Conservation (phyloP, 192 early-diverging fungal species). For the Haplosporangium gracile region DNA sequence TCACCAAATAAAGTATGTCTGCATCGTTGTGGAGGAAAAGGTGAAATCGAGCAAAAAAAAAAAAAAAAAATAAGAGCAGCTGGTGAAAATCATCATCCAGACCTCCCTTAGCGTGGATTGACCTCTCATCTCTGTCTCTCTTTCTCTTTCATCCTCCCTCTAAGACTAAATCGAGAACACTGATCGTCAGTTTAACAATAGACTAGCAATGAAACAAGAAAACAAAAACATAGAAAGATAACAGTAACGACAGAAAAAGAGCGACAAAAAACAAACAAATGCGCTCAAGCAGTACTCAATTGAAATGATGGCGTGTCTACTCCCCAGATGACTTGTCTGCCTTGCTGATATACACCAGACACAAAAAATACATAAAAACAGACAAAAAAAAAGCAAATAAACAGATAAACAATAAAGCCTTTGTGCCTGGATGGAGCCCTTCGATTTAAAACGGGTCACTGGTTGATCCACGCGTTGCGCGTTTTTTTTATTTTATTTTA, state of each 20-base stretch:
- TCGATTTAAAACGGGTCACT: not conserved
- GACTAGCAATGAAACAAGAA: not conserved
- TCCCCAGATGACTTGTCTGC: not conserved
- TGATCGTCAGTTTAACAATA: slow-evolving; percentile 7
- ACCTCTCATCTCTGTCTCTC: not conserved
- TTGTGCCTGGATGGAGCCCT: not conserved
- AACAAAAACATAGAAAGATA: not conserved
- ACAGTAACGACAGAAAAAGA: not conserved
- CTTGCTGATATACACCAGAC: not conserved
- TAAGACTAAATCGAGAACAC: not conserved
- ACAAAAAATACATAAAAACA: not conserved
- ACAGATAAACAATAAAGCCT: not conserved
- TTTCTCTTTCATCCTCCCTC: too few species aligned
- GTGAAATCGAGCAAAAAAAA: not conserved
- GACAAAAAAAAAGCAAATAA: not conserved
- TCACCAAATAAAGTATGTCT: not conserved
- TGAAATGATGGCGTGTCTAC: not conserved
- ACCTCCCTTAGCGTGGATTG: not conserved
- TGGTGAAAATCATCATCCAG: too few species aligned
- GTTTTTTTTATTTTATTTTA: not conserved
- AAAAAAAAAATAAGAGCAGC: too few species aligned
- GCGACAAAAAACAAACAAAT: not conserved
- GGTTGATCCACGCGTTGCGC: not conserved
- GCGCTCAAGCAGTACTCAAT: slow-evolving; percentile 6
- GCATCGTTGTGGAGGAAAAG: not conserved